Base-by-base conservation (phyloP, 2,329 filamentous ascomycete species). In the Leptodontidium sp. region DNA sequence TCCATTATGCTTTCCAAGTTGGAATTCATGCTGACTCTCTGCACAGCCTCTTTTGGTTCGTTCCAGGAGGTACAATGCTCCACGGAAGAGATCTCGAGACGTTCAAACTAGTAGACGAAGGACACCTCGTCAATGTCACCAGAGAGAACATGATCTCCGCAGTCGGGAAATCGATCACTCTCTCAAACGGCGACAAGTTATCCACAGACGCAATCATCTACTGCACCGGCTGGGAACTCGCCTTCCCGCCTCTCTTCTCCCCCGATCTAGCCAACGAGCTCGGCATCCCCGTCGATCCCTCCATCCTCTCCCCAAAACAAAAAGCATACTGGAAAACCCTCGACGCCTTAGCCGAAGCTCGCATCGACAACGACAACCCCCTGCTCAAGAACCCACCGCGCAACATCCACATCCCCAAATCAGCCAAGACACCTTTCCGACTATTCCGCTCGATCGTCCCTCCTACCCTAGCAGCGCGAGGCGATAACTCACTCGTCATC, bases 181-280 rank as follows among this genome's bases (percentile, higher is more conserved):
- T 90, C 2, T 82, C 83, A 7, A 81, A 83, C 65, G 84, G 84
- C 17, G 82, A 80, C 0, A 75, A 69, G 0, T 74, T 90, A 5
- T 70, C 81, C 8, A 80, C 84, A 0, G 86, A 90, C 72, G 82
- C 81, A 0, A 74, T 90, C 2, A 80, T 86, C 68, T 87, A 83
- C 72, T 84, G 83, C 26, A 89, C 86, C 0, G 88, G 88, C 4
- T 90, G 87, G 87, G 83, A 85, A 71, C 17, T 59, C 12, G 45
- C 64, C 0, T 50, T 57, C 4, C 40, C 55, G 2, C 15, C 59
- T 6, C 52, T 71, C 17, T 67, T 68, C 67, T 26, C 64, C 1
- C 61, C 59, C 2, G 15, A 38, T 14, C 61, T 71, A 1, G 61
- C 66, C 29, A 49, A 67, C 26, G 64, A 65, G 4, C 24, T 71